phyloP scores from a whole-genome alignment of 2,329 filamentous ascomycete genomes.

The Dactylonectria estremocensis region DNA sequence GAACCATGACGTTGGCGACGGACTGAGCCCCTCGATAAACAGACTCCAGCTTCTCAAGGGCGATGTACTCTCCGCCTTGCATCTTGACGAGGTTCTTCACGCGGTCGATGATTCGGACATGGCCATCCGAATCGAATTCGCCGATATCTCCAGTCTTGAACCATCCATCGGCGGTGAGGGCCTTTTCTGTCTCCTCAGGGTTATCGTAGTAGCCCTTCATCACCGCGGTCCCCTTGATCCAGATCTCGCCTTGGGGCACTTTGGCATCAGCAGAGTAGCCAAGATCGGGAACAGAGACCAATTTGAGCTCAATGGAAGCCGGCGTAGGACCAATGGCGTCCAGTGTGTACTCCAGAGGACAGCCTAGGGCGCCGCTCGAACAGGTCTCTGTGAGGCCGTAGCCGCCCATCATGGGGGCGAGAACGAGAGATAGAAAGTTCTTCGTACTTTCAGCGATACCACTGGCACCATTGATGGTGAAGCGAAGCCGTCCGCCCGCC shows the following conservation, averaged over 20 bases:
- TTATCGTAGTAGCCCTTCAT: constrained; percentile 86
- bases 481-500: constrained; percentile 87
- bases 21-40: constrained; percentile 84
- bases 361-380: constrained; percentile 83
- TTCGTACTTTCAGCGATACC: constrained; percentile 91
- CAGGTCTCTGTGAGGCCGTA: constrained; percentile 96
- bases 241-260: constrained; percentile 91
- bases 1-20: constrained; percentile 88
- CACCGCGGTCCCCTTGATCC: constrained; percentile 84
- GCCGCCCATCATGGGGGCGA: constrained; percentile 93
- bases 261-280: constrained; percentile 82
- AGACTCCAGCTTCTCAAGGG: constrained; percentile 95
- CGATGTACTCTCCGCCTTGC: constrained; percentile 94
- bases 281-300: constrained; percentile 89
- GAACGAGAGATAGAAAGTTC: constrained; percentile 89
- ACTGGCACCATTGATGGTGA: constrained; percentile 94
- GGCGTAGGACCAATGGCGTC: constrained; percentile 83
- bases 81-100: constrained; percentile 99
- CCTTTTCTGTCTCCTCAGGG: constrained; percentile 84
- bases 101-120: constrained; percentile 90
- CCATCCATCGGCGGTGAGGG: constrained; percentile 88
- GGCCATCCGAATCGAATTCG: constrained; percentile 84
- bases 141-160: constrained; percentile 97
- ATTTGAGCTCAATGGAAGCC: constrained; percentile 86
- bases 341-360: constrained; percentile 86